phyloP scores from a whole-genome alignment of 768 basidiomycete species.

The Lactarius akahatsu region DNA sequence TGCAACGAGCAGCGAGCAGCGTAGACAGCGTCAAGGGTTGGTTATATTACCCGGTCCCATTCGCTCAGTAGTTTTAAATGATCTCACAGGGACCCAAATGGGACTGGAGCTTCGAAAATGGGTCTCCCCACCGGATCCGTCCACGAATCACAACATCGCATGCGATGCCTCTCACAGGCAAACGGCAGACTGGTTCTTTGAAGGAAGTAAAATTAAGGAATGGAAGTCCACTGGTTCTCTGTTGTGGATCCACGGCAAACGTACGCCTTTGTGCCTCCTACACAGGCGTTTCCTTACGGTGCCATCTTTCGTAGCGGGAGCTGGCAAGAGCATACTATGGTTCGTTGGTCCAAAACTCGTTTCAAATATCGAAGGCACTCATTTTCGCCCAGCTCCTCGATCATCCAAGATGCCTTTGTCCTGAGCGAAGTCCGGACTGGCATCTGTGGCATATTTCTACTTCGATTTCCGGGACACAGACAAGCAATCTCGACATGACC shows the following conservation, averaged over 20 bases:
- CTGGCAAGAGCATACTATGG: no score
- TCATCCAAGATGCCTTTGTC: background rate
- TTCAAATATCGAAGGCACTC: no score
- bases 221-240: no score
- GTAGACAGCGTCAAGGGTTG: background rate
- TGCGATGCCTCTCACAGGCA: background rate
- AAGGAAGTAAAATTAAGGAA: no score
- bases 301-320: no score
- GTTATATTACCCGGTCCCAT: background rate
- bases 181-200: background rate
- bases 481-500: background rate
- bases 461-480: background rate
- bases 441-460: background rate
- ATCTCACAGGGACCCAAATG: background rate
- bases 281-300: no score
- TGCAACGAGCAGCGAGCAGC: background rate
- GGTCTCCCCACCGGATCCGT: conserved; percentile 4
- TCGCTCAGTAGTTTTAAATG: background rate
- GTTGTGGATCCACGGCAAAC: no score
- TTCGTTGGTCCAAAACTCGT: no score
- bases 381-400: background rate
- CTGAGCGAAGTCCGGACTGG: background rate
- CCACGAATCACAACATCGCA: background rate
- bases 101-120: background rate
- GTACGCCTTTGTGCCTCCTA: no score